phyloP scores from a whole-genome alignment of 2,329 filamentous ascomycete species.

The Penicillium frequentans region DNA sequence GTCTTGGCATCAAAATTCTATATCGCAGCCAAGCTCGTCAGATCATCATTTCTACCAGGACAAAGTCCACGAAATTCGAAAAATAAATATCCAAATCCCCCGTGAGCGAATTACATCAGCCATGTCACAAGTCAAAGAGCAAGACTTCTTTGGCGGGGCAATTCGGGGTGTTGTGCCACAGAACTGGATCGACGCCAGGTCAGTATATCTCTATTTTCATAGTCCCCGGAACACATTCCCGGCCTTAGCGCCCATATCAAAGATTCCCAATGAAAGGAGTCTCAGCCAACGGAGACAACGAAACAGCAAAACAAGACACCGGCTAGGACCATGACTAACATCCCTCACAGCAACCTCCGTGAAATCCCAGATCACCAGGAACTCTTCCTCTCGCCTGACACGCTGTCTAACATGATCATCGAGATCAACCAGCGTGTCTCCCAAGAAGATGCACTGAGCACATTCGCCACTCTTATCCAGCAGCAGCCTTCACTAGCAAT shows the following conservation, averaged over 20 bases:
- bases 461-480: slow-evolving; percentile 19
- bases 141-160: slow-evolving; percentile 37
- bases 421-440: slow-evolving; percentile 83
- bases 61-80: not conserved
- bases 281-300: not conserved
- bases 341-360: slow-evolving; percentile 30
- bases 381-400: slow-evolving; percentile 80
- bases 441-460: slow-evolving; percentile 25
- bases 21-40: not conserved
- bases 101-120: not conserved
- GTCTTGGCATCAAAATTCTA: slow-evolving; percentile 8
- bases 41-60: not conserved
- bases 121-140: slow-evolving; percentile 28
- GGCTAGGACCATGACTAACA: slow-evolving; percentile 8
- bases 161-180: slow-evolving; percentile 35
- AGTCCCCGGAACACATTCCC: not conserved
- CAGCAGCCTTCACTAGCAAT: slow-evolving; percentile 17
- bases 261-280: not conserved
- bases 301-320: not conserved
- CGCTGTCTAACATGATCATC: slow-evolving; percentile 83
- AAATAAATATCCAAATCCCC: not conserved
- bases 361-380: slow-evolving; percentile 69
- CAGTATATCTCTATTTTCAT: slow-evolving; percentile 7
- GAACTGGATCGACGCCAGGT: slow-evolving; percentile 41
- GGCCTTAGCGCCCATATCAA: not conserved